These are phyloP conservation scores for Inonotus hispidus DNA, from an alignment of 1,284 basidiomycete genomes.

Conservation along the genomic window DNA sequence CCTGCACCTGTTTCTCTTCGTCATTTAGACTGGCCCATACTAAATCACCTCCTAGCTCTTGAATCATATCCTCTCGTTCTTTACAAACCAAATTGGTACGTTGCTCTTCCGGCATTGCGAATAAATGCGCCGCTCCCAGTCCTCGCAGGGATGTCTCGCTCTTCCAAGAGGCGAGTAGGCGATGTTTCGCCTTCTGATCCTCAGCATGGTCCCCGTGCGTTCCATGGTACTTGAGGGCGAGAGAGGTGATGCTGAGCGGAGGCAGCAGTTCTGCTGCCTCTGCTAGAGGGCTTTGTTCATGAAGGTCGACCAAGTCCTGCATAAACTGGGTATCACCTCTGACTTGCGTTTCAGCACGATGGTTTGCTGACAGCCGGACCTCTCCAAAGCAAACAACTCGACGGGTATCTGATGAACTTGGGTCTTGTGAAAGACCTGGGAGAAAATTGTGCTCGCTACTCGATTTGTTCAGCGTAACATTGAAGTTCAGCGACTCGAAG, in stretches of 20 bases:
- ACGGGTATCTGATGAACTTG: neutral
- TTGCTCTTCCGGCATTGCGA: neutral
- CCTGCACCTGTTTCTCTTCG: conserved; percentile 1
- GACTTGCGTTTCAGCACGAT: conserved; percentile 4
- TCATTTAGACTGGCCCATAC: conserved; percentile 19
- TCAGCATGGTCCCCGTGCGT: conserved; percentile 9
- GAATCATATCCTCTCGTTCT: neutral
- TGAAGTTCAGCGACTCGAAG: conserved; percentile 4
- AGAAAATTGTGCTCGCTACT: neutral
- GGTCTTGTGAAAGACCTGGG: neutral
- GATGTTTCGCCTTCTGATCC: conserved; percentile 13
- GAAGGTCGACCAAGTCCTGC: neutral
- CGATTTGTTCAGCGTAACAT: neutral
- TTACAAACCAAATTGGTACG: neutral
- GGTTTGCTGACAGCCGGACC: conserved; percentile 7
- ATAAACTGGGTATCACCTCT: neutral
- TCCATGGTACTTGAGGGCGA: conserved; percentile 8
- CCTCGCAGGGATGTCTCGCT: conserved; percentile 20
- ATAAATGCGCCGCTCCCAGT: conserved; percentile 15
- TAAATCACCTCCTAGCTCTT: neutral
- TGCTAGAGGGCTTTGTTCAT: neutral
- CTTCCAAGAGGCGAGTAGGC: conserved; percentile 20
- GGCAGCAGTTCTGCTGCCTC: neutral
- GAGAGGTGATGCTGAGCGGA: neutral
- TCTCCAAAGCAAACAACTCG: conserved; percentile 1